Evolutionary conservation across 2,329 filamentous ascomycete genomes (phyloP).

Genomic region (Talaromyces funiculosus): DNA sequence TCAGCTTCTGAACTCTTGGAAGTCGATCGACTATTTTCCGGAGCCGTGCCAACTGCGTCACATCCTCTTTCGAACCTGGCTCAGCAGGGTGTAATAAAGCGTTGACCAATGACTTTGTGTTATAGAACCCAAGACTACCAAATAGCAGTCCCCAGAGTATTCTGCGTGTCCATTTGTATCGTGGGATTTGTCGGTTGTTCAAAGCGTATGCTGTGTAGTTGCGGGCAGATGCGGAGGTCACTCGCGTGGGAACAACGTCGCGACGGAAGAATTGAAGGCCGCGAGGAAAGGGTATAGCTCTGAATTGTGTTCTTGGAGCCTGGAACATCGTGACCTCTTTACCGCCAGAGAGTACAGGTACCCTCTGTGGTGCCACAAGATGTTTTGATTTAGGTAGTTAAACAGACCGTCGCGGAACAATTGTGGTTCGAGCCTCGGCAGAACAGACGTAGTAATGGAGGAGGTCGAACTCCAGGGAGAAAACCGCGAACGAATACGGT

Average conservation of each 20-base stretch:
- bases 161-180: slow-evolving; percentile 31
- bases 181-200: slow-evolving; percentile 9
- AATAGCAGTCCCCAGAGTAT: slow-evolving; percentile 32
- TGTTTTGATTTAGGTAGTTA: neutral
- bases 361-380: neutral
- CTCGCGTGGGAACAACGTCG: neutral
- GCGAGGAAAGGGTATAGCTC: neutral
- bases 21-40: slow-evolving; percentile 28
- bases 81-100: slow-evolving; percentile 22
- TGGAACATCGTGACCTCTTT: slow-evolving; percentile 4
- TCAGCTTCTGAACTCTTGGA: slow-evolving; percentile 34
- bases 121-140: slow-evolving; percentile 26
- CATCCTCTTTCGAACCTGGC: slow-evolving; percentile 33
- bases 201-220: slow-evolving; percentile 10
- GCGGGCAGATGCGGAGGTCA: neutral
- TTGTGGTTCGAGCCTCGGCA: neutral
- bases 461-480: no score
- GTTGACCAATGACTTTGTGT: slow-evolving; percentile 22
- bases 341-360: neutral
- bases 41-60: slow-evolving; percentile 25
- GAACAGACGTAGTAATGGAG: no score
- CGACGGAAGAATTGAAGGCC: neutral
- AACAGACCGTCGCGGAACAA: neutral
- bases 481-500: no score
- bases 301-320: neutral